A percentile compares a stretch with the other conserved stretches of the same genome.
phyloP scores from a whole-genome alignment of 1,139 yeast genomes.

The Blastobotrys illinoisensis region DNA sequence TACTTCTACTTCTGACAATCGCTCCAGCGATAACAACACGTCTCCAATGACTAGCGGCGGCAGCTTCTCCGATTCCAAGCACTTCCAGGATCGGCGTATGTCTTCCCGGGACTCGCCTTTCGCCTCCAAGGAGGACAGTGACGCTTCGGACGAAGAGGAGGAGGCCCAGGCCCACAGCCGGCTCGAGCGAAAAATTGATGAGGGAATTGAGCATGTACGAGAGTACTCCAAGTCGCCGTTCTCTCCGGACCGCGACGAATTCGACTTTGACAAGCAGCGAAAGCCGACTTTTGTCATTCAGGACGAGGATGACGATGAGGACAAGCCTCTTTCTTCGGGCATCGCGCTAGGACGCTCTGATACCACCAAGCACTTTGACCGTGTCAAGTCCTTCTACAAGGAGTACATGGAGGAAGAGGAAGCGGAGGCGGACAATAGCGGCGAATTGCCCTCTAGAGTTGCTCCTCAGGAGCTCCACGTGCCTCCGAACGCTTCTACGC shows the following conservation, averaged over 20 bases:
- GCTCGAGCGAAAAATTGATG: background rate
- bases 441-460: slow-evolving; percentile 9
- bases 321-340: background rate
- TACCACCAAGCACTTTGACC: slow-evolving; percentile 26
- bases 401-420: slow-evolving; percentile 26
- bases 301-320: slow-evolving; percentile 7
- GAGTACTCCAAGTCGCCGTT: background rate
- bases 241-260: background rate
- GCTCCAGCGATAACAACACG: background rate
- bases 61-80: background rate
- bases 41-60: background rate
- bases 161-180: background rate
- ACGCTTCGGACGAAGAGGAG: background rate
- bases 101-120: background rate
- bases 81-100: background rate
- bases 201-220: background rate
- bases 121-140: background rate
- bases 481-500: slow-evolving; percentile 1
- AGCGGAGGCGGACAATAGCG: background rate
- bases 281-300: slow-evolving; percentile 4
- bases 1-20: background rate
- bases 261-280: background rate
- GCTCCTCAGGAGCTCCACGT: slow-evolving; percentile 10
- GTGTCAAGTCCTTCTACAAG: slow-evolving; percentile 30
- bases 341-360: slow-evolving; percentile 18